Evolutionary conservation across 176 grass and related monocot species (phyloP), one percentile per base, ranked within the genome.

Genomic region (Guadua angustifolia): DNA sequence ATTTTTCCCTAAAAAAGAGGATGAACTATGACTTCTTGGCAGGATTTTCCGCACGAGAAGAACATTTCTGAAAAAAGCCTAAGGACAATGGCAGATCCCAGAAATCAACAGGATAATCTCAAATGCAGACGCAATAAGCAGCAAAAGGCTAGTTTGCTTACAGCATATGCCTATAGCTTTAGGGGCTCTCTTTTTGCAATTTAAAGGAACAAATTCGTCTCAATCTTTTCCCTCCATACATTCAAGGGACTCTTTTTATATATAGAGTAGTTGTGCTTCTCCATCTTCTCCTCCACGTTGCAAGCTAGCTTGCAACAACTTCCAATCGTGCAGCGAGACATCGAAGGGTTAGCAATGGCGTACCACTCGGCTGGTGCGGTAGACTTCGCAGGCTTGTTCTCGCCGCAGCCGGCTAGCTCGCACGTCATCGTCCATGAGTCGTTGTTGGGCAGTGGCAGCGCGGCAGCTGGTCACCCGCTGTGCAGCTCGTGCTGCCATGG

Each of bases 281-380:
- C 50, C 55, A 56, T 68, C 49, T 22, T 86, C 70, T 36, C 3
- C 69, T 58, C 13, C 49, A 43, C 70, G 82, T 69, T 59, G 62
- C 71, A 38, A 39, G 35, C 24, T 36, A 78, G 63, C 6, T 44
- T 4, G 15, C 53, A 53, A 26, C 26, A 42, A n/a, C 44, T 5
- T 57, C 24, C 80, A 83, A 47, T 39, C 88, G 83, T 90, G 88
- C 74, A 83, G 68, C 69, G 62, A 40, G 84, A 79, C 59, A 52
- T 58, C 13, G 68, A 50, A 15, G 75, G 58, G 40, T 38, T 87
- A 67, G 60, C 25, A 63, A 32, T 63, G 60, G 67, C 60, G 16
- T 66, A 36, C 79, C 79, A 73, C 57, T 46, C 88, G 56, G 45
- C 74, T 38, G 72, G 82, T 0, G 71, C 52, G 0, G 70, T 50